These are phyloP conservation scores for Veloporphyrellus conicus DNA, from an alignment of 1,284 basidiomycete species.

Conservation along the genomic window DNA sequence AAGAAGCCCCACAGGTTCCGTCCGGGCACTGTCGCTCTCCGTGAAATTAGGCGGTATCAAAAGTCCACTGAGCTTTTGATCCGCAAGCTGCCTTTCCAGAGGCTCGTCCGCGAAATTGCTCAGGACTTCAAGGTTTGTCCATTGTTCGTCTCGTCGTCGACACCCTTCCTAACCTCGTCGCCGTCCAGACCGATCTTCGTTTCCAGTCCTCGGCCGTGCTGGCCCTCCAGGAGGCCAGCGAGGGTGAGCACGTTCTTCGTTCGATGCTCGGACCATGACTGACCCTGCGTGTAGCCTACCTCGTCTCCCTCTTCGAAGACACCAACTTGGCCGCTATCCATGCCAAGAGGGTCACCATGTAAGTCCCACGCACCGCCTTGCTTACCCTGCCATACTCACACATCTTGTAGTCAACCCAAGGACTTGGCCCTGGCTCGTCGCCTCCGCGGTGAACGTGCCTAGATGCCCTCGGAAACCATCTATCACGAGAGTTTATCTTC, in stretches of 20 bases:
- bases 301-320: conserved; percentile 64
- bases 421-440: conserved; percentile 55
- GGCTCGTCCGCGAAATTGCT: conserved; percentile 70
- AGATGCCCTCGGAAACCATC: not conserved
- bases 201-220: conserved; percentile 70
- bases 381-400: conserved; percentile 8
- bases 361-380: not conserved
- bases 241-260: conserved; percentile 34
- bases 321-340: conserved; percentile 61
- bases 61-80: conserved; percentile 78
- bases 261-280: not conserved
- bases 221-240: conserved; percentile 67
- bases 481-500: not conserved
- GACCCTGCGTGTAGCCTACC: conserved; percentile 41
- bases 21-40: conserved; percentile 72
- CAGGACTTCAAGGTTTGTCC: conserved; percentile 65
- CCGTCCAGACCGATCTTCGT: conserved; percentile 34
- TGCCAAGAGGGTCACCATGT: conserved; percentile 61
- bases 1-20: conserved; percentile 74
- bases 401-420: conserved; percentile 35
- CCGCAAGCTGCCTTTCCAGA: conserved; percentile 76
- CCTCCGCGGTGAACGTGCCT: conserved; percentile 28
- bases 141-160: not conserved
- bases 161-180: not conserved
- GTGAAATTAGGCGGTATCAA: conserved; percentile 83